Evolutionary conservation across 2,329 filamentous ascomycete genomes (phyloP), one percentile per base, ranked within the genome.

Genomic region (Neopestalotiopsis sp.): DNA sequence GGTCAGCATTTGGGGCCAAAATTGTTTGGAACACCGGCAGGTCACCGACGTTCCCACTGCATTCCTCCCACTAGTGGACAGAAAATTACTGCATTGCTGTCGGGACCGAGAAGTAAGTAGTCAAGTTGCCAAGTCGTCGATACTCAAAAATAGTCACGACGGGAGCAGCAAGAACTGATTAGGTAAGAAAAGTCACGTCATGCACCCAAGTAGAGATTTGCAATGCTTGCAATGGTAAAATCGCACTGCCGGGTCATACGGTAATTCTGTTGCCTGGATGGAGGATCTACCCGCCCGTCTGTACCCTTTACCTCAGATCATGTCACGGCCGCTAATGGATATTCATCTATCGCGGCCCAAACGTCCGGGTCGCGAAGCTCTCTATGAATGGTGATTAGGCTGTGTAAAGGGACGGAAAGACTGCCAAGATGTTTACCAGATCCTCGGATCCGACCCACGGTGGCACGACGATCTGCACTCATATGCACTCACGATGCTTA

Each of bases 41-140:
- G 24, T 28, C 24, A 53, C 45, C 45, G 17, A 20, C 9, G 14
- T 38, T 58, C 40, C 57, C 49, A n/a, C 57, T 38, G 32, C 57
- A 63, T 67, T 67, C 66, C 66, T 56, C 34, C 34, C 6, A 5
- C 66, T 28, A 63, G 66, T 28, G 40, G 57, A 20, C 66, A 57
- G 66, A 67, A 53, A 62, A 63, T 24, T n/a, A 38, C 34, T 6
- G 10, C 34, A 38, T 38, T 38, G 10, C 34, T 38, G 34, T 38
- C 34, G 34, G 34, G 34, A 38, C 34, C 34, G 14, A 40, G 24
- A 17, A 56, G n/a, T 20, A 42, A 42, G 24, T n/a, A 59, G 30
- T 40, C 20, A 28, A 40, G 56, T 24, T 38, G 34, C 34, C 34
- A 38, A 38, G n/a, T 49, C 5, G n/a, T 53, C 6, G 10, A 38